phyloP scores from a whole-genome alignment of 1,139 yeast species.

The Blastobotrys ciferrii region DNA sequence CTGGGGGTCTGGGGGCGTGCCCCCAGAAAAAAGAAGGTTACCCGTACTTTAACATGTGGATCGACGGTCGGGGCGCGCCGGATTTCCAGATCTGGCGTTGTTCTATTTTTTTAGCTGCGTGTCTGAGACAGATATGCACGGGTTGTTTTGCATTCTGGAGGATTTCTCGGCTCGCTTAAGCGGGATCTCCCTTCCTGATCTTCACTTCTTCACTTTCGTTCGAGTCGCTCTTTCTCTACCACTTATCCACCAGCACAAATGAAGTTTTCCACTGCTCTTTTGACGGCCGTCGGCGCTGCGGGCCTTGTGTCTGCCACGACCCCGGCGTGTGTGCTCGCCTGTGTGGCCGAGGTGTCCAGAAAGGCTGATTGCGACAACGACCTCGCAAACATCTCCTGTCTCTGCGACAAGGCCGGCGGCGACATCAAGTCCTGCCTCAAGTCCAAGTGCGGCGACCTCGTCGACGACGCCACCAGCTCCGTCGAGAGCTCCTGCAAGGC shows the following conservation, averaged over 20 bases:
- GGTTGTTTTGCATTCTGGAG: not conserved
- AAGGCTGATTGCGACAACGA: constrained; percentile 49
- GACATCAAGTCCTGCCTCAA: constrained; percentile 60
- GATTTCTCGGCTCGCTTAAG: not conserved
- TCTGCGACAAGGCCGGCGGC: constrained; percentile 54
- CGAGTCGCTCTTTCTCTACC: not conserved
- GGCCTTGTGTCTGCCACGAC: constrained; percentile 60
- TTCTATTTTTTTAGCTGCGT: not conserved
- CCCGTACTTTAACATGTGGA: not conserved
- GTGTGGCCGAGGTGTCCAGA: constrained; percentile 70
- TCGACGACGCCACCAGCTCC: constrained; percentile 31
- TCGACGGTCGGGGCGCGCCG: not conserved
- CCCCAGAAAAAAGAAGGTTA: not conserved
- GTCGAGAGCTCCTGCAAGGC: constrained; percentile 43
- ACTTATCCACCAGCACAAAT: not conserved
- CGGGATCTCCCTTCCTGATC: not conserved
- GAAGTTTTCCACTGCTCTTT: not conserved
- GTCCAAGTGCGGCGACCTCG: constrained; percentile 54
- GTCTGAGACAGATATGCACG: not conserved
- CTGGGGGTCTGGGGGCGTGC: too few relatives aligned
- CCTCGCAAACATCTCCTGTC: constrained; percentile 61
- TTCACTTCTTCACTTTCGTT: not conserved
- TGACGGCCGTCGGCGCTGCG: constrained; percentile 2
- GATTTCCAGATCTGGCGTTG: not conserved
- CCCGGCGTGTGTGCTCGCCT: constrained; percentile 78